A percentile compares a stretch with the other conserved stretches of the same genome.
Conservation (phyloP, 108 stramenopile genomes). For the Fragilaria crotonensis region DNA sequence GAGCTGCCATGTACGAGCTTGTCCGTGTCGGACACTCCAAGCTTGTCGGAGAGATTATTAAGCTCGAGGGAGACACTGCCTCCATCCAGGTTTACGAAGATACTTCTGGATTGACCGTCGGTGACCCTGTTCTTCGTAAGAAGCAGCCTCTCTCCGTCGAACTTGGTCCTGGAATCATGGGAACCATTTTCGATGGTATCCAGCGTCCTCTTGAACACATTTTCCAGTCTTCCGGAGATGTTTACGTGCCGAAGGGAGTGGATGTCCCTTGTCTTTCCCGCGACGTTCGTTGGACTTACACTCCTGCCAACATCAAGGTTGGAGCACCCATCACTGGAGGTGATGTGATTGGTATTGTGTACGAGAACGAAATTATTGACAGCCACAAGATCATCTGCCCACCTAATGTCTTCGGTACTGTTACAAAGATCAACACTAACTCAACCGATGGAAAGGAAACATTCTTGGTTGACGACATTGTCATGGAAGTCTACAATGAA, state of each 20-base stretch:
- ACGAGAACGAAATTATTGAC: constrained; percentile 97
- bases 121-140: constrained; percentile 93
- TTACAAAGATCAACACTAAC: constrained; percentile 91
- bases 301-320: constrained; percentile 85
- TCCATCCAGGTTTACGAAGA: constrained; percentile 99
- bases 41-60: constrained; percentile 99
- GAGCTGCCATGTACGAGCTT: constrained; percentile 99
- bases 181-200: constrained; percentile 99
- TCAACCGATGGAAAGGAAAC: constrained; percentile 92
- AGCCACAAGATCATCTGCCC: constrained; percentile 97
- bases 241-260: constrained; percentile 97
- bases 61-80: constrained; percentile 98
- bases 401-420: constrained; percentile 95
- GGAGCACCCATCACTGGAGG: constrained; percentile 91
- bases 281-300: constrained; percentile 89
- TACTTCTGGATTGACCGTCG: constrained; percentile 96
- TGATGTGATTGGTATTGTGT: constrained; percentile 93
- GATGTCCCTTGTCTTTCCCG: constrained; percentile 91
- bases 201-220: constrained; percentile 98
- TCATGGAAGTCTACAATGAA: constrained; percentile 97
- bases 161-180: constrained; percentile 99
- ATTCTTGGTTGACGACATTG: constrained; percentile 91
- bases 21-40: constrained; percentile 98
- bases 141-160: constrained; percentile 95
- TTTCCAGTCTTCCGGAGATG: constrained; percentile 76